A percentile compares a stretch with the other conserved stretches of the same genome.
Evolutionary conservation across 1,139 yeast genomes (phyloP).

Genomic region (Diutina ranongensis): DNA sequence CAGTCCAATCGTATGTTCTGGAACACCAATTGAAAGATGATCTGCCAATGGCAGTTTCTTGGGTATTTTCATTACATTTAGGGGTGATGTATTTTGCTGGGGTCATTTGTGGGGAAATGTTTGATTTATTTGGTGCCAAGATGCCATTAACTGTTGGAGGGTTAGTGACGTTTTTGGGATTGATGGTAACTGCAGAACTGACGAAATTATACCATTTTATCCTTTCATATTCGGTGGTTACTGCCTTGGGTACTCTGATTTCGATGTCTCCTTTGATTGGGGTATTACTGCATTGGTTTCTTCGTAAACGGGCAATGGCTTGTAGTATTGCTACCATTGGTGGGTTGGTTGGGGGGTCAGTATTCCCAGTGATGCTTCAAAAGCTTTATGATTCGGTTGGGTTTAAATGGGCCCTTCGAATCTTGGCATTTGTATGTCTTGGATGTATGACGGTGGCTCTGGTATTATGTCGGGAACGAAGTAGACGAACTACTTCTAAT

Average conservation of each 20-base stretch:
- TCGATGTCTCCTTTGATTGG: constrained; percentile 51
- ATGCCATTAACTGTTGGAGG: constrained; percentile 36
- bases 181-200: constrained; percentile 44
- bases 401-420: constrained; percentile 51
- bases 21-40: constrained; percentile 8
- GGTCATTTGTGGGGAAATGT: constrained; percentile 48
- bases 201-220: constrained; percentile 45
- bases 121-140: constrained; percentile 45
- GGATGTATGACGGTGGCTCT: constrained; percentile 19
- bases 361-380: constrained; percentile 45
- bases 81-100: constrained; percentile 49
- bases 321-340: constrained; percentile 49
- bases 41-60: constrained; percentile 20
- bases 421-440: constrained; percentile 38
- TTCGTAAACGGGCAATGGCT: constrained; percentile 42
- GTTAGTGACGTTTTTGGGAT: constrained; percentile 31
- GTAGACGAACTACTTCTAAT: background rate
- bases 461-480: constrained; percentile 9
- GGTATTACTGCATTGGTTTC: constrained; percentile 52
- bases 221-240: constrained; percentile 41
- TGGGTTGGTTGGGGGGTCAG: constrained; percentile 51
- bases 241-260: constrained; percentile 47
- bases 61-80: constrained; percentile 51
- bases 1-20: constrained; percentile 9
- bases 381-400: constrained; percentile 36